A percentile compares a stretch with the other conserved stretches of the same genome.
phyloP scores from a whole-genome alignment of 345 rosid species.

The Streptanthus diversifolius region DNA sequence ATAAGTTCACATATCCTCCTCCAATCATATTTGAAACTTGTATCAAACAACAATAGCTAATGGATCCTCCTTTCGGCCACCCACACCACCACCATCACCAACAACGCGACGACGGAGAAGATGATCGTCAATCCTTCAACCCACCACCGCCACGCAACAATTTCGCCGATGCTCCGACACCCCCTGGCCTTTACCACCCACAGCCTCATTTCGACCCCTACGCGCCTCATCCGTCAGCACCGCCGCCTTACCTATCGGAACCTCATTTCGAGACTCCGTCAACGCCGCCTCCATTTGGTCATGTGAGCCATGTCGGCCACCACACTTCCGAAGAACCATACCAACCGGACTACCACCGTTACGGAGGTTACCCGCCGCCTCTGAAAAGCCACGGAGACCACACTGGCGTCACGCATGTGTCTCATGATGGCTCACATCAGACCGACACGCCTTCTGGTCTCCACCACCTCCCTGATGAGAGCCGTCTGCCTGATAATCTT shows the following conservation, averaged over 20 bases:
- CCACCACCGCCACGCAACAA: conserved; percentile 36
- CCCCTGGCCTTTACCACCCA: conserved; percentile 1
- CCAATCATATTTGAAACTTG: background rate
- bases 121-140: conserved; percentile 28
- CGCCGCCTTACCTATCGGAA: conserved; percentile 20
- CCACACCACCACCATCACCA: conserved; percentile 39
- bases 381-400: conserved; percentile 21
- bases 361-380: conserved; percentile 34
- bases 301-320: conserved; percentile 44
- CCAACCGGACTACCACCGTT: conserved; percentile 23
- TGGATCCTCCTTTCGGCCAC: conserved; percentile 48
- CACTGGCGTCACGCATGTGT: conserved; percentile 27
- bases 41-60: background rate
- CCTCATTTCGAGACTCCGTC: conserved; percentile 31
- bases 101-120: conserved; percentile 38
- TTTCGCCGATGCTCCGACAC: conserved; percentile 13
- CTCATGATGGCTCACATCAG: conserved; percentile 35
- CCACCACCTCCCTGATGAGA: conserved; percentile 32
- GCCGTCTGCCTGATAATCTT: conserved; percentile 30
- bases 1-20: background rate
- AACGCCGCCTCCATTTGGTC: conserved; percentile 36
- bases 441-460: conserved; percentile 42
- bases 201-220: conserved; percentile 11
- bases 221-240: conserved; percentile 32
- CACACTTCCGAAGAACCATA: conserved; percentile 22